Conservation (phyloP, 176 grass and related monocot species). For the Calamus simplicifolius region DNA sequence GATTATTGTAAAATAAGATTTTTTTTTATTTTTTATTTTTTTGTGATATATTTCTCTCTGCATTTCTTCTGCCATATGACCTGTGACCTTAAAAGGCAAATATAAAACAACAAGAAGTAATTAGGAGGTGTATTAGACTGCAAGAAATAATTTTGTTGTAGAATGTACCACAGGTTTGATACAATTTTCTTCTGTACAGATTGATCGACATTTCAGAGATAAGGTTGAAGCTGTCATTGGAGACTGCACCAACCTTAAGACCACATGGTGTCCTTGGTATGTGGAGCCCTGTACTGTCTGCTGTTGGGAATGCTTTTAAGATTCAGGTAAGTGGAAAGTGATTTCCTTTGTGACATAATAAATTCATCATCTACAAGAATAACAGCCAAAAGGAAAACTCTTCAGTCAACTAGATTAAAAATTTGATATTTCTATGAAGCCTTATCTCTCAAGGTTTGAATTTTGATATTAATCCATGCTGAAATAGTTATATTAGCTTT, state of each 20-base stretch:
- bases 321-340: slow-evolving; percentile 49
- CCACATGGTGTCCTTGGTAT: slow-evolving; percentile 84
- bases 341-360: background rate
- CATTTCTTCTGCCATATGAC: too few species aligned
- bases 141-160: too few species aligned
- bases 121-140: too few species aligned
- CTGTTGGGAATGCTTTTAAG: slow-evolving; percentile 94
- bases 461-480: too few species aligned
- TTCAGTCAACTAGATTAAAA: background rate
- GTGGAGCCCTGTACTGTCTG: slow-evolving; percentile 90
- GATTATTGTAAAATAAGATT: too few species aligned
- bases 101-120: too few species aligned
- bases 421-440: too few species aligned
- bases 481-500: too few species aligned
- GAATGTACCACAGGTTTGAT: background rate
- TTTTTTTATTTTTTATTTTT: too few species aligned
- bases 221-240: slow-evolving; percentile 90
- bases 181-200: slow-evolving; percentile 42
- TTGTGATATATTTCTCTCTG: too few species aligned
- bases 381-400: background rate
- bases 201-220: slow-evolving; percentile 94
- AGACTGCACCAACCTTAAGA: slow-evolving; percentile 89
- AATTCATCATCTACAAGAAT: background rate
- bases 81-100: too few species aligned
- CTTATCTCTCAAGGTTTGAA: too few species aligned